A percentile compares a stretch with the other conserved stretches of the same genome.
Conservation (phyloP, 345 rosid genomes). For the Cardamine occulta region DNA sequence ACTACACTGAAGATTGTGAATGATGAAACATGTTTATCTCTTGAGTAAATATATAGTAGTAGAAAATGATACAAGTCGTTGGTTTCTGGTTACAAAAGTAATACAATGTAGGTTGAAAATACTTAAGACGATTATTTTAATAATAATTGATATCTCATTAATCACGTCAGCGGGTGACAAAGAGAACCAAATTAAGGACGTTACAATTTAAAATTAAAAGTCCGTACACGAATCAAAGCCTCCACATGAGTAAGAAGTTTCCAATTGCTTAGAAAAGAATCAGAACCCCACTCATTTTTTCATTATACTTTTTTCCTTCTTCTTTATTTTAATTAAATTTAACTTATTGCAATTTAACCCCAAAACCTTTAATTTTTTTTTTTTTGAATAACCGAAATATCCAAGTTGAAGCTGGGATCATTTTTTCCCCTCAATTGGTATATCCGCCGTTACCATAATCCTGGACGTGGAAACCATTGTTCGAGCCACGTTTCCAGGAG, state of each 20-base stretch:
- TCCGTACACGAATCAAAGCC: conserved; percentile 29
- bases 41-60: no score
- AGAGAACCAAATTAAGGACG: no score
- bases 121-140: conserved; percentile 9
- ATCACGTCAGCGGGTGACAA: not conserved
- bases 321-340: conserved; percentile 20
- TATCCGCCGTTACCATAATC: conserved; percentile 47
- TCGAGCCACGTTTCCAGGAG: conserved; percentile 53
- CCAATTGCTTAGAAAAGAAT: conserved; percentile 34
- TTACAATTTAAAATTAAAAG: no score
- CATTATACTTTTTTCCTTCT: conserved; percentile 32
- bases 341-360: conserved; percentile 24
- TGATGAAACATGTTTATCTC: no score
- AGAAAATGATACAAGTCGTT: no score
- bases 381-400: not conserved
- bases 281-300: conserved; percentile 32
- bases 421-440: conserved; percentile 31
- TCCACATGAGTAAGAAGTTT: not conserved
- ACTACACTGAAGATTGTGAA: no score
- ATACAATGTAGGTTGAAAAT: no score
- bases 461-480: conserved; percentile 50
- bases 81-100: not conserved
- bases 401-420: not conserved
- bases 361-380: conserved; percentile 26
- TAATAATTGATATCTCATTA: conserved; percentile 20